Evolutionary conservation across 768 basidiomycete species (phyloP).

Genomic region (Sutorius australiensis): DNA sequence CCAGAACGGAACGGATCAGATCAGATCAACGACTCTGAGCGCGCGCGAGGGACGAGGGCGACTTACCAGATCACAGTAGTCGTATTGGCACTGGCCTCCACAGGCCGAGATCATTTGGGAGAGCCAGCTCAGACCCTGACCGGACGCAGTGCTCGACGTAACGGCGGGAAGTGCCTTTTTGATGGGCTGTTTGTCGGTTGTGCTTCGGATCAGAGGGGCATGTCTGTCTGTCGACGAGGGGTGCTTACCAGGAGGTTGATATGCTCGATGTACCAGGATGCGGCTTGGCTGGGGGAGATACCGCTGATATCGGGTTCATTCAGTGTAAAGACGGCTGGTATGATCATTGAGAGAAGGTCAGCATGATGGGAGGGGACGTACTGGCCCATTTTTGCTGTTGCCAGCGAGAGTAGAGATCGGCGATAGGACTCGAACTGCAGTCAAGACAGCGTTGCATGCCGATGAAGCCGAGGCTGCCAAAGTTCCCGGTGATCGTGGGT

Average conservation of each 20-base stretch:
- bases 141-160: constrained; percentile 28
- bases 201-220: background rate
- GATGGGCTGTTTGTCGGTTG: constrained; percentile 20
- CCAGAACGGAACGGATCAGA: background rate
- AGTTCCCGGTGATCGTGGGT: constrained; percentile 29
- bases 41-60: too few species aligned
- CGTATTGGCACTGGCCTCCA: constrained; percentile 29
- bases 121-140: constrained; percentile 35
- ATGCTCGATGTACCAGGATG: constrained; percentile 35
- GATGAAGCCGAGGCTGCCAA: constrained; percentile 35
- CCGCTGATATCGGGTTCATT: constrained; percentile 36
- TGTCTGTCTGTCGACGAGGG: background rate
- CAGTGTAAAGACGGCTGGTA: constrained; percentile 32
- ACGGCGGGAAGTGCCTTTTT: constrained; percentile 38
- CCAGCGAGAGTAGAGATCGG: constrained; percentile 30
- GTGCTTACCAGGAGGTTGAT: constrained; percentile 34
- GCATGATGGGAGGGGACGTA: constrained; percentile 10
- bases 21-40: background rate
- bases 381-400: constrained; percentile 29
- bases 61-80: constrained; percentile 36
- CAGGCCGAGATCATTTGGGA: constrained; percentile 34
- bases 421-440: constrained; percentile 35
- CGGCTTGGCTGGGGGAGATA: constrained; percentile 29
- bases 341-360: background rate
- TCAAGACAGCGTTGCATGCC: constrained; percentile 38